phyloP scores from a whole-genome alignment of 129 eudicot species.

The Flaveria trinervia region DNA sequence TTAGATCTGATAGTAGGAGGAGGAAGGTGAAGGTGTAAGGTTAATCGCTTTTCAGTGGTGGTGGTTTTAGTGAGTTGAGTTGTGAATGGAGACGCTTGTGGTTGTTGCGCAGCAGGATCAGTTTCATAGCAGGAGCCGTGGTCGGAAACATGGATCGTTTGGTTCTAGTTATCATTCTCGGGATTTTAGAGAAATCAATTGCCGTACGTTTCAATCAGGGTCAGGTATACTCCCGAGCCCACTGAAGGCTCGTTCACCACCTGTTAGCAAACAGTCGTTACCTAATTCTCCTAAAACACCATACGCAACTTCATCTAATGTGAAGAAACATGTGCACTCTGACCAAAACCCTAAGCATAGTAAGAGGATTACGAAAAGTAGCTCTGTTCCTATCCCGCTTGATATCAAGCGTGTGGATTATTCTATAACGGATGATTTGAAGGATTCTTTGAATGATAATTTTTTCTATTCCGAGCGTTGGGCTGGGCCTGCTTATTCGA shows the following conservation, averaged over 20 bases:
- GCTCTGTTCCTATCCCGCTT: conserved; percentile 51
- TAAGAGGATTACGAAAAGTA: conserved; percentile 35
- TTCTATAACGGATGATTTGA: conserved; percentile 9
- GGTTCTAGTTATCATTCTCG: conserved; percentile 24
- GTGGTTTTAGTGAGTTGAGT: conserved; percentile 22
- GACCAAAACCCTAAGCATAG: conserved; percentile 34
- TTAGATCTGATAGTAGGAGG: conserved; percentile 16
- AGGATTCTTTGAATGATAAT: conserved; percentile 27
- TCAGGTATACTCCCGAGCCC: conserved; percentile 61
- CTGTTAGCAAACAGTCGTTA: conserved; percentile 23
- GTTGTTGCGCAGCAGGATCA: conserved; percentile 65
- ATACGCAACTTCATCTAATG: conserved; percentile 16
- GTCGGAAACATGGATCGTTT: conserved; percentile 37
- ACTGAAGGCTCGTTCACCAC: conserved; percentile 28
- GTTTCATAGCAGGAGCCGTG: conserved; percentile 43
- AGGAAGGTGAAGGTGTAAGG: not conserved
- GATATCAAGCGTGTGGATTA: conserved; percentile 24
- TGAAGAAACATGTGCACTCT: conserved; percentile 30
- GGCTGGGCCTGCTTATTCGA: conserved; percentile 98
- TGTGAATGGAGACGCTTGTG: conserved; percentile 70
- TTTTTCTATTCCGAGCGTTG: conserved; percentile 71
- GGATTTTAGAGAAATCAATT: conserved; percentile 55
- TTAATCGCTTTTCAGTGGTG: conserved; percentile 1
- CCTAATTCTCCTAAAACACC: conserved; percentile 30
- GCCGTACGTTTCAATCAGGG: conserved; percentile 74